Conservation (phyloP, 768 basidiomycete genomes). For the Psilocybe subaeruginosa region DNA sequence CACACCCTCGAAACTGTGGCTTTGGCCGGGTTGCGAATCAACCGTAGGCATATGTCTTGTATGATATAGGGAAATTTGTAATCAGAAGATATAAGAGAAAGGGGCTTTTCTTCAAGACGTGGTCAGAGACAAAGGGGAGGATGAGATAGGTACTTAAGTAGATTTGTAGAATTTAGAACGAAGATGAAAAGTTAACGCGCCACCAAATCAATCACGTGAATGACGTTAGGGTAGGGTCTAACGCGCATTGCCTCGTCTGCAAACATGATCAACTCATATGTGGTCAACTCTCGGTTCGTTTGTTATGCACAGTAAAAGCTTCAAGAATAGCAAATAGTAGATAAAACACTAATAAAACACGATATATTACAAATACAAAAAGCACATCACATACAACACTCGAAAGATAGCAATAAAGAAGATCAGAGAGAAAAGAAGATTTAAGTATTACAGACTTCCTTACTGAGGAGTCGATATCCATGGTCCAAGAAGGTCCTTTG, state of each 20-base stretch:
- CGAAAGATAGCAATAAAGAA: too few relatives aligned
- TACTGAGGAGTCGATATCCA: background rate
- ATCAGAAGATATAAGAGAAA: background rate
- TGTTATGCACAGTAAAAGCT: too few relatives aligned
- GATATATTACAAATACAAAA: too few relatives aligned
- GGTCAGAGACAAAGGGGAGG: background rate
- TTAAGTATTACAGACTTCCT: background rate
- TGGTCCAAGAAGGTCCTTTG: constrained; percentile 9
- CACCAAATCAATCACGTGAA: background rate
- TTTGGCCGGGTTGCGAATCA: background rate
- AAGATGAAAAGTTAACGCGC: background rate
- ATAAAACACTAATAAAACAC: too few relatives aligned
- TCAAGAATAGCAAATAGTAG: too few relatives aligned
- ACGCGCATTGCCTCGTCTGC: background rate
- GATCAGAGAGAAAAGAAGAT: too few relatives aligned
- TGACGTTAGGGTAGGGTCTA: constrained; percentile 1
- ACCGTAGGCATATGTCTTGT: background rate
- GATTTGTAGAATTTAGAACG: background rate
- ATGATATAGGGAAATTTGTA: too few relatives aligned
- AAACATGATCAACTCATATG: too few relatives aligned
- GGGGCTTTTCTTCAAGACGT: background rate
- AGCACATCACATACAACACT: too few relatives aligned
- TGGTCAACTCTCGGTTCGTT: too few relatives aligned
- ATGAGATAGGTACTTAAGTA: background rate
- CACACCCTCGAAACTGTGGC: background rate